Evolutionary conservation across 2,329 filamentous ascomycete species (phyloP), one percentile per base, ranked within the genome.

Genomic region (Trichoderma atroviride): DNA sequence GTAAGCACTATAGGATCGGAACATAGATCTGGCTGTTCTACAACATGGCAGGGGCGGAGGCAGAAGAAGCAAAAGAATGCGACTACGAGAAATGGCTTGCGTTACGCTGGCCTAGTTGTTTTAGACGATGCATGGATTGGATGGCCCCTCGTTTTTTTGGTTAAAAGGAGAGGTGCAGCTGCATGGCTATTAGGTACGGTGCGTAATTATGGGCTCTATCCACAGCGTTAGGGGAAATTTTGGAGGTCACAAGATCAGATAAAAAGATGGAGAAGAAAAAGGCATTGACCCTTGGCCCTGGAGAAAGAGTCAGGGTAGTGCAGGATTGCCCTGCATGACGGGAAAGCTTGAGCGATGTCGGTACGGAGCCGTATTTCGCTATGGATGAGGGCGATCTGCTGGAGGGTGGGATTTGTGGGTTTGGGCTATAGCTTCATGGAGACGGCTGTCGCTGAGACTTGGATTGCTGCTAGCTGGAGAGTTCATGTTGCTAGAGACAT

Each of bases 211-310:
- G 47, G 27, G 24, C 27, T 37, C n/a, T 50, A 40, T 19, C 58
- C 58, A 47, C 58, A 47, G 37, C 11, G 1, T 22, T 61, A 29
- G 37, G 37, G 29, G 58, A 29, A 47, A 31, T 29, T 43, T 43
- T 29, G 37, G 37, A 22, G 37, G 58, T 61, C 58, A 61, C 58
- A 61, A 43, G 58, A 61, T 61, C 58, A 61, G 37, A 50, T 47
- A 27, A 22, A 61, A 61, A 47, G 58, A 61, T 47, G 37, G 58
- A 61, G 58, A 33, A 61, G 40, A 35, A 0, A 43, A n/a, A n/a
- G 19, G 10, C 33, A 35, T 35, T 9, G 11, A 22, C 16, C 24
- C 37, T 43, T 3, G 24, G 22, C n/a, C 40, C 37, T 16, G 19
- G 58, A 11, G 27, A 27, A 27, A 27, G 35, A 47, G 58, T 11